phyloP scores from a whole-genome alignment of 2,329 filamentous ascomycete genomes.

The Phaeoacremonium minimum region DNA sequence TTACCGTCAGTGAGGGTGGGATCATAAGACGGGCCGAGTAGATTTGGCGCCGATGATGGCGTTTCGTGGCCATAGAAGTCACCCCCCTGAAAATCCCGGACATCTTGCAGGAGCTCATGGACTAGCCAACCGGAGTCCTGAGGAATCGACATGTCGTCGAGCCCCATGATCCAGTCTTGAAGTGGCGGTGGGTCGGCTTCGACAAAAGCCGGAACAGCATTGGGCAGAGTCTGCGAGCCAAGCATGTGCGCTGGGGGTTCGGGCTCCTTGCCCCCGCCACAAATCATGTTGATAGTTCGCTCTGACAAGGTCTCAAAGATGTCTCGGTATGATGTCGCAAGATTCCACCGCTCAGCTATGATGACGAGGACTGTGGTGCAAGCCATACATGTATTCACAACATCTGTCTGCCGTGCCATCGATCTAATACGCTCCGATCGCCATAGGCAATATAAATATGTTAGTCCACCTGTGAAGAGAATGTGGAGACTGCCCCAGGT shows the following conservation, averaged over 20 bases:
- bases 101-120: conserved; percentile 13
- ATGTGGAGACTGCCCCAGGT: conserved; percentile 29
- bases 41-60: neutral
- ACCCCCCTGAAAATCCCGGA: conserved; percentile 4
- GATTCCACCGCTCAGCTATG: conserved; percentile 26
- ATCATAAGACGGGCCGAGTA: neutral
- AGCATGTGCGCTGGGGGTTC: neutral
- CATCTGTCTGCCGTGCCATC: conserved; percentile 7
- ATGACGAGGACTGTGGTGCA: conserved; percentile 28
- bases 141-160: conserved; percentile 12
- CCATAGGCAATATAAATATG: conserved; percentile 27
- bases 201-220: neutral
- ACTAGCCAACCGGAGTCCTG: conserved; percentile 15
- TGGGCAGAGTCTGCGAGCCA: neutral
- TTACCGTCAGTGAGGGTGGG: no score
- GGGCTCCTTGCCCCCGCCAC: conserved; percentile 5
- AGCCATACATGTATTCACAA: conserved; percentile 26
- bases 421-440: conserved; percentile 11
- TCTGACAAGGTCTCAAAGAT: conserved; percentile 23
- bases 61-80: neutral
- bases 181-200: no score
- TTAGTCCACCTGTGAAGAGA: conserved; percentile 27
- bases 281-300: conserved; percentile 20
- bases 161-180: conserved; percentile 13
- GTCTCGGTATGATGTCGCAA: conserved; percentile 24